Evolutionary conservation across 768 basidiomycete species (phyloP), one percentile per base, ranked within the genome.

Genomic region (Suillus ampliporus): DNA sequence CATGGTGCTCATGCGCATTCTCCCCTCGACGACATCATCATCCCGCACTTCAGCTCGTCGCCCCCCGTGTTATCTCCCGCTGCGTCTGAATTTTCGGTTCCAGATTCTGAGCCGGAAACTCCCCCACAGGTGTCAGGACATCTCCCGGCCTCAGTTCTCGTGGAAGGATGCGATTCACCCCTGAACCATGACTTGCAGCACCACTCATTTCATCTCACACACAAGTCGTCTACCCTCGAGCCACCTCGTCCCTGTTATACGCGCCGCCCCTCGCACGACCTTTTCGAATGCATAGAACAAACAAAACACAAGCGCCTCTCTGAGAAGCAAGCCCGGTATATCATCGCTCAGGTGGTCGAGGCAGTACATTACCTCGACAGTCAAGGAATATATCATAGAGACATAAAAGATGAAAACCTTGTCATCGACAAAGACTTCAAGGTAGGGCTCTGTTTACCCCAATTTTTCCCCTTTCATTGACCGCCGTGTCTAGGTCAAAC

Each of bases 371-470:
- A 95, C 71, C 83, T 98, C 40, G 84, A 97, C 69, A 79, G 81
- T 51, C 89, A 86, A 63, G 94, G 95, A 31, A 92, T 99, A 67
- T 88, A 91, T 0, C 97, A 99, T 74, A 90, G 97, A 44, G 97
- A 99, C 74, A 89, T 99, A 69, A 99, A 99, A 74, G 97, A 98
- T 60, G 97, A 99, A 76, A 99, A 99, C 71, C 76, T 95, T 53
- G 86, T 94, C 57, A 87, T 94, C 40, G 91, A 92, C 76, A 80
- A 77, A 74, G 78, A 90, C 65, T 81, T 92, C 65, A 90, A 85
- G 79, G 91, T 89, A 70, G 63, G 78, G 62, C 37, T 41, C 31
- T 43, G n/a, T 52, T 6, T 40, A 41, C 51, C 14, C 8, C n/a
- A 19, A n/a, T 35, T 21, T 17, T 26, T 5, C 15, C n/a, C 15